Base-by-base conservation (phyloP, 1,284 basidiomycete species). In the Ceratobasidium sp. region DNA sequence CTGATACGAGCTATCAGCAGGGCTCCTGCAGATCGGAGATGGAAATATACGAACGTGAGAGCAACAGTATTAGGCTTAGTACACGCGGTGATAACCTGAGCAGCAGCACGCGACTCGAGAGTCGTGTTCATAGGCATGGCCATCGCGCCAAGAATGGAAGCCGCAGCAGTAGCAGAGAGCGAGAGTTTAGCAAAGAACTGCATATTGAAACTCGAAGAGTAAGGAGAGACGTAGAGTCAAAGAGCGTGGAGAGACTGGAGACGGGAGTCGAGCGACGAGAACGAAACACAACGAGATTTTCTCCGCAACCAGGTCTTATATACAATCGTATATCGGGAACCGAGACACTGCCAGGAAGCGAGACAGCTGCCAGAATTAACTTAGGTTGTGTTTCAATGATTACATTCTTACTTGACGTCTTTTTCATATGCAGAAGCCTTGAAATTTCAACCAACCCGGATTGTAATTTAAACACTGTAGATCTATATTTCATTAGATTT, bases 11-110 rank as follows among this genome's bases (percentile, higher is more conserved):
- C 6, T 4, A 6, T 64, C 24, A 64, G 41, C 31, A 22, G 27
- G 24, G 2, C 8, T 24, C 27, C 9, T n/a, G 33, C 31, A 51
- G 11, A 9, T 11, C 9, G 19, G n/a, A 41, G 36, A 51, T 4
- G 7, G n/a, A 8, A 7, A 11, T n/a, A 1, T 9, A 72, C 69
- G n/a, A 36, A 72, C 54, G 76, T 77, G 33, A 77, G 33, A 22
- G 76, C 76, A 19, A 77, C 76, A 24, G 75, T 76, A 4, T 76
- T 76, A 36, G 69, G 57, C 36, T 73, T 64, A 48, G 75, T 73
- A 63, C 75, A 76, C 53, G 64, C 59, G 9, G 63, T 51, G 36
- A 66, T 63, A 29, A 76, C 75, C 14, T 44, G 59, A 31, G 71
- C 75, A 19, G 72, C 41, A 19, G 62, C 45, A 36, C 62, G 72